Evolutionary conservation across 768 basidiomycete species (phyloP).

Genomic region (Hortiboletus flavorubellus): DNA sequence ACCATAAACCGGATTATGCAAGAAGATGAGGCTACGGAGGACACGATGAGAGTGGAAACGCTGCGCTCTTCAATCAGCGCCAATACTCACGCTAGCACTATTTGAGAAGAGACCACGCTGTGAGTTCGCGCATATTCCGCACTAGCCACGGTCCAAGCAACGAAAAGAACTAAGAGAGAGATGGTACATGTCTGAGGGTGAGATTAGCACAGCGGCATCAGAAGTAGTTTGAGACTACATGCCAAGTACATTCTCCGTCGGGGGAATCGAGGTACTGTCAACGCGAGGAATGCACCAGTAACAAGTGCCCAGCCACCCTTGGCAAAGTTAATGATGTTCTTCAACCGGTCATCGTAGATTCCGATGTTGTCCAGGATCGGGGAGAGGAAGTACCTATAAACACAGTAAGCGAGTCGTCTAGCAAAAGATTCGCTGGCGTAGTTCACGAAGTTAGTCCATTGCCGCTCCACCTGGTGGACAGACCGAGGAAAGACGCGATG

Average conservation of each 20-base stretch:
- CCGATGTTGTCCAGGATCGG: constrained; percentile 15
- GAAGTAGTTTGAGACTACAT: too few relatives aligned
- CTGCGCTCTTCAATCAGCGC: not conserved
- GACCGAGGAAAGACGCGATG: too few relatives aligned
- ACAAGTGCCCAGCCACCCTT: constrained; percentile 6
- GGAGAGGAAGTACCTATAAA: constrained; percentile 9
- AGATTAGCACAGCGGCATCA: too few relatives aligned
- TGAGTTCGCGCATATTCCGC: constrained; percentile 11
- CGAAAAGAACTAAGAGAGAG: too few relatives aligned
- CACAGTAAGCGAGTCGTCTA: not conserved
- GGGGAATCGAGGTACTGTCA: not conserved
- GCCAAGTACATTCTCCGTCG: too few relatives aligned
- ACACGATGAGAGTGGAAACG: not conserved
- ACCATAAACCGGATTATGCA: not conserved
- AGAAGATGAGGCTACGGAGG: constrained; percentile 9
- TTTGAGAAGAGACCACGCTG: not conserved
- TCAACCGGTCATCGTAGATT: constrained; percentile 13
- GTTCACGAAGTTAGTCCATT: too few relatives aligned
- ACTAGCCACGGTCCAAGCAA: constrained; percentile 14
- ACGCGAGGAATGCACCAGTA: not conserved
- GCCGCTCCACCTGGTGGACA: too few relatives aligned
- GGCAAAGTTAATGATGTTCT: constrained; percentile 13
- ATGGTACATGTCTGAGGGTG: too few relatives aligned
- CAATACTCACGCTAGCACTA: constrained; percentile 10
- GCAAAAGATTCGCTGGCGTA: too few relatives aligned